Percentiles rank a stretch among this genome's conserved stretches.
Evolutionary conservation across 2,329 filamentous ascomycete species (phyloP).

Genomic region (Clarireedia paspali): DNA sequence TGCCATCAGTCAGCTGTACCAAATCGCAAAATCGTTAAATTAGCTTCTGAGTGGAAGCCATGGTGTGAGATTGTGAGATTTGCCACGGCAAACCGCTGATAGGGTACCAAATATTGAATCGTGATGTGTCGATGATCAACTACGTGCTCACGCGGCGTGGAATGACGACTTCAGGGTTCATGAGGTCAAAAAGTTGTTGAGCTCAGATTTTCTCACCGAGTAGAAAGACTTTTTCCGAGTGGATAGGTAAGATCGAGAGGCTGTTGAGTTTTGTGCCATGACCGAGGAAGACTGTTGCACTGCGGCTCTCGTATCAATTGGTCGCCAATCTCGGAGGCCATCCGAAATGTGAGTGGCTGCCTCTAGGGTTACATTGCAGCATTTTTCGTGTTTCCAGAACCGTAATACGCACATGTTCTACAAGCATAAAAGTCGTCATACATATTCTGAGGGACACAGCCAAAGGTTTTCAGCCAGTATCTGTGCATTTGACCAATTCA

Average conservation of each 20-base stretch:
- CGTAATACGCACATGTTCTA: neutral
- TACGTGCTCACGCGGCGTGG: no score
- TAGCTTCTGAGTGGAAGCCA: no score
- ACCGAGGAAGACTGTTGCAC: neutral
- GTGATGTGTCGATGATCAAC: no score
- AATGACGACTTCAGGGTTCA: no score
- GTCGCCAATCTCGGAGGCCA: neutral
- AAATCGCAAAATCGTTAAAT: neutral
- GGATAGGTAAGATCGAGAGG: neutral
- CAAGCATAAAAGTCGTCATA: neutral
- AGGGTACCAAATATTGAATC: no score
- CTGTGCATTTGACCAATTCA: no score
- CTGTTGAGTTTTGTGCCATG: neutral
- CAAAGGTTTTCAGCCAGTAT: no score
- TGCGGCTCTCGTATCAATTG: neutral
- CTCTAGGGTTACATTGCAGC: neutral
- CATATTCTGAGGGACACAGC: no score
- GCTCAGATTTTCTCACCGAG: no score
- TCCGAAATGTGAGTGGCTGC: neutral
- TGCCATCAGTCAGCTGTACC: neutral
- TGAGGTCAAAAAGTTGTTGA: no score
- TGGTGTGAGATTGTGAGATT: no score
- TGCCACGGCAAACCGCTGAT: no score
- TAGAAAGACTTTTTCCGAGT: neutral
- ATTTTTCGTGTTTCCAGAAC: constrained; percentile 3